These are phyloP conservation scores for Penstemon newberryi DNA, from an alignment of 257 asterid genomes.

Conservation along the genomic window DNA sequence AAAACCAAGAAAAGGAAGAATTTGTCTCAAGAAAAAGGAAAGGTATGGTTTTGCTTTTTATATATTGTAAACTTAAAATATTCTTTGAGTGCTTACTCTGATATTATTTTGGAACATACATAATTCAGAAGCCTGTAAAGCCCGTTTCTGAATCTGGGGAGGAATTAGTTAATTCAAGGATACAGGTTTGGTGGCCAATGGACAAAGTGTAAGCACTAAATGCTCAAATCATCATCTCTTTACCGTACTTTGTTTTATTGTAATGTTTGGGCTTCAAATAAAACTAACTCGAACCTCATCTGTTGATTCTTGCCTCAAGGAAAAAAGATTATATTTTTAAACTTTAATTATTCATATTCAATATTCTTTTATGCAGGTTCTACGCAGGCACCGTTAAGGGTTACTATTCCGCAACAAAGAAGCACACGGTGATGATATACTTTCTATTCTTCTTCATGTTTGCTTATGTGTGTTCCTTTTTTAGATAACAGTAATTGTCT, in stretches of 20 bases:
- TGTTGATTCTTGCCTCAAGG: too few relatives aligned
- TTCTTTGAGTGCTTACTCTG: constrained; percentile 24
- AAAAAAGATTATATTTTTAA: too few relatives aligned
- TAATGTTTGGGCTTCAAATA: background rate
- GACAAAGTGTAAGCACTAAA: constrained; percentile 44
- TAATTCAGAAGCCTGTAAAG: constrained; percentile 38
- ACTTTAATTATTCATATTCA: background rate
- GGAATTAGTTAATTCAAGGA: constrained; percentile 38
- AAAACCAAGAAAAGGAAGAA: constrained; percentile 33
- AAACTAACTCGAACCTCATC: too few relatives aligned
- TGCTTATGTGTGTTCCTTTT: too few relatives aligned
- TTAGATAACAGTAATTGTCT: too few relatives aligned
- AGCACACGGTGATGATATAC: constrained; percentile 48
- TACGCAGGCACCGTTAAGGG: constrained; percentile 47
- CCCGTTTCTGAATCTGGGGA: constrained; percentile 31
- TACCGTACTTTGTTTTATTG: background rate
- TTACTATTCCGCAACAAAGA: constrained; percentile 47
- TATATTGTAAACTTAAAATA: constrained; percentile 1
- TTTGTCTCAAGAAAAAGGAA: constrained; percentile 28
- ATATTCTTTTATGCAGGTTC: constrained; percentile 39
- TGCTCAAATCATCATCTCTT: constrained; percentile 12
- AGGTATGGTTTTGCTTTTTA: constrained; percentile 36
- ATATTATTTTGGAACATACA: constrained; percentile 16
- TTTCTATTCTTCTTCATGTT: constrained; percentile 14
- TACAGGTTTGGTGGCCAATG: constrained; percentile 64